These are phyloP conservation scores for Pseudodiploospora longispora DNA, from an alignment of 2,329 filamentous ascomycete genomes.

Conservation along the genomic window DNA sequence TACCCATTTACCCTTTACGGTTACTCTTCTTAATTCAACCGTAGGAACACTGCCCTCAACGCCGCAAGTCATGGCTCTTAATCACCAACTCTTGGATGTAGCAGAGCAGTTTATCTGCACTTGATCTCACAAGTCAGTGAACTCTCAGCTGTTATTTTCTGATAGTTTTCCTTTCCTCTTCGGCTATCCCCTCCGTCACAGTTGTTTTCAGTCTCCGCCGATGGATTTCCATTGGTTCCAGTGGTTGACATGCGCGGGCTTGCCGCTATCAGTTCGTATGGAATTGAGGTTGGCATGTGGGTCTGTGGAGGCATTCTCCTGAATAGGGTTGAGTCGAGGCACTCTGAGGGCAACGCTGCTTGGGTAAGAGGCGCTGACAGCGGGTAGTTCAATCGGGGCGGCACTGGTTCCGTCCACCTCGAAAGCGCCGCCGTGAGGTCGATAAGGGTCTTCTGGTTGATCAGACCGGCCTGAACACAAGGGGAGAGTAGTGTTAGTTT, in stretches of 20 bases:
- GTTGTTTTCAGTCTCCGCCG: background rate
- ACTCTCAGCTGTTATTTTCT: too few relatives aligned
- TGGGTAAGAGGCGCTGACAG: slow-evolving; percentile 11
- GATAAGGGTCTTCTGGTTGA: slow-evolving; percentile 18
- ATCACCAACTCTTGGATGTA: too few relatives aligned
- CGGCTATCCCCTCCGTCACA: background rate
- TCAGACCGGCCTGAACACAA: slow-evolving; percentile 23
- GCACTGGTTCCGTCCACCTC: slow-evolving; percentile 29
- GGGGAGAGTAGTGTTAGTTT: background rate
- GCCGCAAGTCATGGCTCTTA: too few relatives aligned
- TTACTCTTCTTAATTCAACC: too few relatives aligned
- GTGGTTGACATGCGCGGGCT: slow-evolving; percentile 26
- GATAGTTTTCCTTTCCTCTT: background rate
- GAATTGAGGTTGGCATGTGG: slow-evolving; percentile 27
- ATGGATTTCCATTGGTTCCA: slow-evolving; percentile 24
- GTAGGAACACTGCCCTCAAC: too few relatives aligned
- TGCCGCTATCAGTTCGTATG: slow-evolving; percentile 20
- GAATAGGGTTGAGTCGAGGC: slow-evolving; percentile 5
- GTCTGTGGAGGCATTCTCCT: slow-evolving; percentile 15
- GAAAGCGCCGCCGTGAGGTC: slow-evolving; percentile 21
- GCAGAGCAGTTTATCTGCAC: too few relatives aligned
- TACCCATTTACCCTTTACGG: too few relatives aligned
- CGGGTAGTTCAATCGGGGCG: slow-evolving; percentile 26
- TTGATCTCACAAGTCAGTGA: too few relatives aligned
- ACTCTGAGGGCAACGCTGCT: background rate